phyloP scores from a whole-genome alignment of 1,139 yeast species.

The Lodderomyces oxycetoniae region DNA sequence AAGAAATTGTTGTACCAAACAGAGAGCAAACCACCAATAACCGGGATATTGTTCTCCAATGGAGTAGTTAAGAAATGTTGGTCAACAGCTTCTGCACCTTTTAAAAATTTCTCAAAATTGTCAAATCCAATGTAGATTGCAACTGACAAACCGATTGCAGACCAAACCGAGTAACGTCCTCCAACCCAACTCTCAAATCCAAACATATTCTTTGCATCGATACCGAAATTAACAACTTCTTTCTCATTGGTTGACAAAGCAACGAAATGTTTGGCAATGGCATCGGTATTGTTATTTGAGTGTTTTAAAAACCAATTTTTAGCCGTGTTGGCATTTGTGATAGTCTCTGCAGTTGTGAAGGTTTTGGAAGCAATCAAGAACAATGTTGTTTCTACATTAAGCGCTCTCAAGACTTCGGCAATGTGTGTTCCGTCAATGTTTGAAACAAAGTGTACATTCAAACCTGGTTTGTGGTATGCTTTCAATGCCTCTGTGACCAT shows the following conservation, averaged over 20 bases:
- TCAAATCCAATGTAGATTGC: constrained; percentile 94
- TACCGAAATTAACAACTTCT: constrained; percentile 91
- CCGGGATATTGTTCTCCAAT: constrained; percentile 86
- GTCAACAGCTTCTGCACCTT: constrained; percentile 98
- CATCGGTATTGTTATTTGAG: constrained; percentile 55
- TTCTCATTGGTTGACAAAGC: constrained; percentile 91
- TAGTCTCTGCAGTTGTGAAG: constrained; percentile 97
- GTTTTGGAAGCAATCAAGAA: constrained; percentile 96
- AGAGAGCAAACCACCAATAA: constrained; percentile 84
- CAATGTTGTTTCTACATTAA: constrained; percentile 87
- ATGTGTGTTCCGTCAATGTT: constrained; percentile 98
- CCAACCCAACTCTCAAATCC: constrained; percentile 99
- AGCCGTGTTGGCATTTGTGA: constrained; percentile 92
- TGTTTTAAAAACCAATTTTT: constrained; percentile 83
- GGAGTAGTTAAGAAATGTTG: constrained; percentile 82
- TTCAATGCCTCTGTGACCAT: constrained; percentile 98
- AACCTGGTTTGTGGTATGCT: constrained; percentile 72
- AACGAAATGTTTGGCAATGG: constrained; percentile 94
- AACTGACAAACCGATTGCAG: constrained; percentile 94
- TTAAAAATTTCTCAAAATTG: constrained; percentile 83
- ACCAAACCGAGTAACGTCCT: constrained; percentile 99
- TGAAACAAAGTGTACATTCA: constrained; percentile 87
- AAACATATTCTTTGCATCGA: constrained; percentile 96
- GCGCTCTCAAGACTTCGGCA: constrained; percentile 77
- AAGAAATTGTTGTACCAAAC: constrained; percentile 98